phyloP scores from a whole-genome alignment of 805 yeast genomes.

The Deakozyma indianensis region DNA sequence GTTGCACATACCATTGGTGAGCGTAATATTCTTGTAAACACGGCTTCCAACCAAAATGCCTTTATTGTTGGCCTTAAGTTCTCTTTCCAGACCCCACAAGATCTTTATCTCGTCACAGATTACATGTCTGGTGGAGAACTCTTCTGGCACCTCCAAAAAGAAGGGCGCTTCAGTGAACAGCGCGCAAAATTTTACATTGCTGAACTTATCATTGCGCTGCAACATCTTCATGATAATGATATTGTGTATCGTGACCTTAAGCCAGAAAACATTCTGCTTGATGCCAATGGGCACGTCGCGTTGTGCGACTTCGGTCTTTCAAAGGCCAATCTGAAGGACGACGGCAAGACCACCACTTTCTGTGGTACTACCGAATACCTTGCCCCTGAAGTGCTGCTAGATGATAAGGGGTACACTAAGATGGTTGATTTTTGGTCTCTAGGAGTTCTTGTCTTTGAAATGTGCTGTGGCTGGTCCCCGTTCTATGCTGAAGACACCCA shows the following conservation, averaged over 20 bases:
- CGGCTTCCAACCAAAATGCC: conserved; percentile 78
- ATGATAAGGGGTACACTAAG: conserved; percentile 92
- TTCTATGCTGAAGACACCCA: conserved; percentile 96
- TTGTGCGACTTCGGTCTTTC: conserved; percentile 95
- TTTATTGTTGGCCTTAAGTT: conserved; percentile 93
- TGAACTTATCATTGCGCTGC: conserved; percentile 82
- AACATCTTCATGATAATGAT: conserved; percentile 88
- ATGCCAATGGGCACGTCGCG: conserved; percentile 95
- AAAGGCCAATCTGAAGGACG: conserved; percentile 75
- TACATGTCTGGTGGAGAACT: conserved; percentile 98
- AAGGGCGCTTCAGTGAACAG: conserved; percentile 84
- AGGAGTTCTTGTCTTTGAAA: conserved; percentile 92
- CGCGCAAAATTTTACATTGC: conserved; percentile 96
- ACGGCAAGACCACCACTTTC: conserved; percentile 82
- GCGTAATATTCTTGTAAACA: conserved; percentile 83
- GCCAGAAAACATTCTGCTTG: conserved; percentile 90
- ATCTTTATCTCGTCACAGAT: conserved; percentile 86
- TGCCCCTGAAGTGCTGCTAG: conserved; percentile 92
- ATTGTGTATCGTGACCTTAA: conserved; percentile 94
- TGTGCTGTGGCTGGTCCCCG: conserved; percentile 99
- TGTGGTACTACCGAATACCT: conserved; percentile 98
- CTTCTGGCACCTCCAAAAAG: conserved; percentile 93
- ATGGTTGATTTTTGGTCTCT: conserved; percentile 99
- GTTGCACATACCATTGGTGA: conserved; percentile 98
- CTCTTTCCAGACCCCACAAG: conserved; percentile 90